Evolutionary conservation across 2,329 filamentous ascomycete genomes (phyloP), one percentile per base, ranked within the genome.

Genomic region (Neodidymelliopsis sp.): DNA sequence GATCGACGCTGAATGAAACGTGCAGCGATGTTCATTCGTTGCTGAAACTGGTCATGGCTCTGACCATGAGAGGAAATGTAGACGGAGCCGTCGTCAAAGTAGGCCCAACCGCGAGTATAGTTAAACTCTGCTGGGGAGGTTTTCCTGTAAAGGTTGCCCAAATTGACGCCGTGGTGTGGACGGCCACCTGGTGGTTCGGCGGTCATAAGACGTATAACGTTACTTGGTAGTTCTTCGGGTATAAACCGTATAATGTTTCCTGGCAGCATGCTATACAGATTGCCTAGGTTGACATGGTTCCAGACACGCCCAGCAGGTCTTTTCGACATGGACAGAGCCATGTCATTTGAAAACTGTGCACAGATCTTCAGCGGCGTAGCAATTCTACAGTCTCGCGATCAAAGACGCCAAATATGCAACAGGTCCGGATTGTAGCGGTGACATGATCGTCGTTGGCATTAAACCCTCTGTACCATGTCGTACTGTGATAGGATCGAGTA

Each of bases 41-140:
- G 30, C 36, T 65, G 54, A 9, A 65, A 50, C 9, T n/a, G 33
- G 13, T 52, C 20, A 34, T 64, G 56, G 15, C 51, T 31, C n/a
- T 20, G 56, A 15, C 24, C 37, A 50, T 22, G 19, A 18, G 50
- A 46, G 10, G 46, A 24, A 18, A 65, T 41, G 42, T 52, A 60
- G 4, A 64, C 24, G 11, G 61, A 66, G 12, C 61, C 60, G 49
- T 66, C 56, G 16, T 62, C 58, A 22, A 66, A 61, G 18, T 61
- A 66, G 4, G 53, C 62, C 54, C 57, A 60, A 11, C 56, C 49
- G 8, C 13, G 41, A 24, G 31, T 23, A 7, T 35, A 16, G 11
- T 5, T 5, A 15, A 15, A 18, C 11, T 23, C 24, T 13, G 6
- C 4, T 3, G 5, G n/a, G 4, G 7, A 7, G 4, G 16, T 9